Conservation (phyloP, 73 alveolate genomes). For the Symbiodinium pilosum region DNA sequence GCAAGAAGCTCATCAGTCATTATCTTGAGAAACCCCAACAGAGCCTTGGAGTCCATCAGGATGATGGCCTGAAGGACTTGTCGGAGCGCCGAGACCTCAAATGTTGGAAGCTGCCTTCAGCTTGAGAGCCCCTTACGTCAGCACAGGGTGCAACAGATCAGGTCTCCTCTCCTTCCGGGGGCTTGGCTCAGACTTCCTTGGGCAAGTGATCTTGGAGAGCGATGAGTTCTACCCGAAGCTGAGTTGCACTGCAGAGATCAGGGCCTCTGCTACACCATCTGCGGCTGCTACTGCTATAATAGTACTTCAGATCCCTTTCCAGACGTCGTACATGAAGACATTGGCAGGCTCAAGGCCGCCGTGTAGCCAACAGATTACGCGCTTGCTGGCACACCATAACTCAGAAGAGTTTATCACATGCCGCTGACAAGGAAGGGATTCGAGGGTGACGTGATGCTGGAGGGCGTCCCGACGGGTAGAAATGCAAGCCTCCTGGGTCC, state of each 20-base stretch:
- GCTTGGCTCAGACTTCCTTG: constrained; percentile 51
- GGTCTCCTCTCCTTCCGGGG: constrained; percentile 31
- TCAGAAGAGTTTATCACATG: not conserved
- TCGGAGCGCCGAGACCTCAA: not conserved
- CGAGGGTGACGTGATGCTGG: constrained; percentile 74
- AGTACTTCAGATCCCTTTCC: not conserved
- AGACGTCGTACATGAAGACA: too few species aligned
- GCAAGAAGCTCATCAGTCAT: not conserved
- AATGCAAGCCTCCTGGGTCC: not conserved
- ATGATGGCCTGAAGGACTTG: constrained; percentile 16
- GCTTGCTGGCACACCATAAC: not conserved
- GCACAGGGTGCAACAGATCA: not conserved
- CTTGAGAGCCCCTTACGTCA: not conserved
- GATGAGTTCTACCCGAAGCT: not conserved
- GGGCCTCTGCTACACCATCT: not conserved
- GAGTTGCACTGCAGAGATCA: not conserved
- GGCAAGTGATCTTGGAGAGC: constrained; percentile 35
- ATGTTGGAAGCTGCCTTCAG: too few species aligned
- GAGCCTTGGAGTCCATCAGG: too few species aligned
- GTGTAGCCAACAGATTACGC: too few species aligned
- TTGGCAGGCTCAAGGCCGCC: too few species aligned
- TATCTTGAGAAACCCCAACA: not conserved
- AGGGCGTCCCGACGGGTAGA: constrained; percentile 72
- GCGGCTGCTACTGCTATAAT: not conserved
- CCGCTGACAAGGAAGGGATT: constrained; percentile 47